phyloP scores from a whole-genome alignment of 179 eudicot species.

The Gypsophila paniculata region DNA sequence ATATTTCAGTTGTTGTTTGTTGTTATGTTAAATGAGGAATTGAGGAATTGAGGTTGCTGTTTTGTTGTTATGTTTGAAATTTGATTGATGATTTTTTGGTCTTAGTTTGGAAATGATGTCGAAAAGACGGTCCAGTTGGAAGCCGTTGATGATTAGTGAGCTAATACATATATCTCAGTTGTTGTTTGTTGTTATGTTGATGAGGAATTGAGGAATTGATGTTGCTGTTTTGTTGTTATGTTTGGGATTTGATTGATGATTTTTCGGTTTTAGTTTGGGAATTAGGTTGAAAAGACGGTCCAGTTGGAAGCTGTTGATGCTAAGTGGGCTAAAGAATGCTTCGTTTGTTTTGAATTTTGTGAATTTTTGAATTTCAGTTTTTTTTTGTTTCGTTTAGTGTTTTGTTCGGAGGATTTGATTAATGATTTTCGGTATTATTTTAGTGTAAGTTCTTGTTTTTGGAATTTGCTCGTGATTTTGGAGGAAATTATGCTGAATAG shows the following conservation, averaged over 20 bases:
- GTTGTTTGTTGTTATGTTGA: too few species aligned
- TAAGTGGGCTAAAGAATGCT: constrained; percentile 39
- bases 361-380: too few species aligned
- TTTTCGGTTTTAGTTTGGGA: not conserved
- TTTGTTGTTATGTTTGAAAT: not conserved
- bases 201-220: not conserved
- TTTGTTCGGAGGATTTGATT: too few species aligned
- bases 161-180: not conserved
- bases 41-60: not conserved
- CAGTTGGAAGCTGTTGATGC: constrained; percentile 70
- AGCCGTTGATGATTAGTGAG: constrained; percentile 58
- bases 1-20: not conserved
- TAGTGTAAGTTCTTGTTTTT: too few species aligned
- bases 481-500: not conserved
- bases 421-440: too few species aligned
- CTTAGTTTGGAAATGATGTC: constrained; percentile 42
- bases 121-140: constrained; percentile 84
- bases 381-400: too few species aligned
- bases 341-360: too few species aligned
- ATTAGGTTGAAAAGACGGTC: constrained; percentile 80
- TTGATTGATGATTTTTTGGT: not conserved
- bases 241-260: too few species aligned
- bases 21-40: not conserved
- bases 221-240: not conserved
- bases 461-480: too few species aligned